Base-by-base conservation (phyloP, 2,329 filamentous ascomycete genomes). In the Tolypocladium sp. region DNA sequence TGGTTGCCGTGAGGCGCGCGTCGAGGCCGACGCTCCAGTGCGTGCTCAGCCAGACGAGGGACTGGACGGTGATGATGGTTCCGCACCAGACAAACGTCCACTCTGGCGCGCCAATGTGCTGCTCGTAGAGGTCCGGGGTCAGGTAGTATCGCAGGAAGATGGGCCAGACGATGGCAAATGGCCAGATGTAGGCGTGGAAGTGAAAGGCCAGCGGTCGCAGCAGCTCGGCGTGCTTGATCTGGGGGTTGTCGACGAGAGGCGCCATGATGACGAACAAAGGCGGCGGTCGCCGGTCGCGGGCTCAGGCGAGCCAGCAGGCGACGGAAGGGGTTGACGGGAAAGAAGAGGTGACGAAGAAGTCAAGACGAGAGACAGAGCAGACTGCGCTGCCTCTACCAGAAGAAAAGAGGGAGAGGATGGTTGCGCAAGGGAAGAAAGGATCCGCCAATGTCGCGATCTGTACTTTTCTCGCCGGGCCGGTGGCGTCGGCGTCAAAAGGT, bases 11-110 rank as follows among this genome's bases (percentile, higher is more conserved):
- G 74, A 97, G 96, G 61, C 87, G 76, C 27, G 88, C 89, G 69
- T 87, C 85, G 63, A 97, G 79, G 70, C 92, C 87, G 72, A 99
- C 91, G 70, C 91, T 97, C 94, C 94, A 99, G 77, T 97, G 91
- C 54, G 94, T 99, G 78, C 90, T 93, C 62, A 99, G 82, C 93
- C 94, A 99, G 66, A 92, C 78, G 63, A 99, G 82, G 63, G 90
- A 87, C 78, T 99, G 95, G 59, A 89, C 70, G 13, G 92, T 96
- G 72, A 95, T 81, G 71, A 99, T 97, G 65, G 86, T 82, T 68
- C 90, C 93, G 65, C 89, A 84, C 87, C 91, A 99, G 63, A 99
- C 91, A 72, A 96, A 96, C 1, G 95, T 97, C 93, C 94, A 99
- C 80, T 99, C 94, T 67, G 89, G 87, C n/a, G 89, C 92, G 68